Base-by-base conservation (phyloP, 2,329 filamentous ascomycete species). In the Lachnellula occidentalis region DNA sequence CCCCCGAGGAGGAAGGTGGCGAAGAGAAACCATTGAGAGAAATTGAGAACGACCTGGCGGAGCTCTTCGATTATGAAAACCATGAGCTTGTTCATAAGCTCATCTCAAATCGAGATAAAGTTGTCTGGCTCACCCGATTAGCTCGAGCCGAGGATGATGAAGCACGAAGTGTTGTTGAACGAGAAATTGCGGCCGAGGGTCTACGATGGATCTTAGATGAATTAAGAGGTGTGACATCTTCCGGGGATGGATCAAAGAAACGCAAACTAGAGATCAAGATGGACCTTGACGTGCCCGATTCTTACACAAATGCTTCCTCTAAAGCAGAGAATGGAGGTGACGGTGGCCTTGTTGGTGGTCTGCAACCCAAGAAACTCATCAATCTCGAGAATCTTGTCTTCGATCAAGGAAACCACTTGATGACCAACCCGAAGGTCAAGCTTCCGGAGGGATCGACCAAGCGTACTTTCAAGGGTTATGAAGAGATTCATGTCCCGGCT, bases 11-110 rank as follows among this genome's bases (percentile, higher is more conserved):
- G 64, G 86, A 88, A 49, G 86, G 88, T 53, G 91, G 87, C 15
- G 86, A 92, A 56, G 90, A 95, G 66, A 92, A 89, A 70, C 81
- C 88, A 14, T 77, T 97, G 31, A 86, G 92, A 65, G 92, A 99
- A 67, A 92, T 97, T 53, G 94, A 99, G 68, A 99, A 99, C 71
- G 94, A 99, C 59, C 78, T 99, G 55, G 97, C 97, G 88, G 94
- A 96, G 66, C 80, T 99, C 0, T 97, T 99, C 64, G 94, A 99
- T 66, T 99, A 95, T 66, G 92, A 97, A 66, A 88, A 96, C 67
- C 90, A 95, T 58, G 91, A 96, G 60, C 79, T 96, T 52, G 94
- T 97, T 24, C 86, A 90, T 60, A 92, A 90, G 71, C 80, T 99
- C 15, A 91, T 97, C 54, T 83, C 87, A 63, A 99, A 99, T 71